phyloP scores from a whole-genome alignment of 2,329 filamentous ascomycete species.

The Trichoderma atroviride region DNA sequence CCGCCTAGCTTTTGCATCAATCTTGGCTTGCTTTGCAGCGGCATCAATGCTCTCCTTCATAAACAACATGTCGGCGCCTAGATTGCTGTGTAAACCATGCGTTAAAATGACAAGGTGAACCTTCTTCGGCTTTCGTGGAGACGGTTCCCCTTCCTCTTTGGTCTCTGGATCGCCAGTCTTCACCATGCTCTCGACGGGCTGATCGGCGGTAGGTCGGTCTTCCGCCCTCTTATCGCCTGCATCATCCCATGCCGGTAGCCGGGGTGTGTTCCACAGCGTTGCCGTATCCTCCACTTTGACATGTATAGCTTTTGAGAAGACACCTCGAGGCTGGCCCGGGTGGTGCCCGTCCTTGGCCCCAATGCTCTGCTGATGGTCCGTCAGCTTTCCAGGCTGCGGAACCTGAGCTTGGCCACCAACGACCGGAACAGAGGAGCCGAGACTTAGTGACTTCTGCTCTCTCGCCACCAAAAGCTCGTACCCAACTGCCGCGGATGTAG shows the following conservation, averaged over 20 bases:
- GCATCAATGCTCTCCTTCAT: slow-evolving; percentile 96
- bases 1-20: slow-evolving; percentile 66
- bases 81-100: slow-evolving; percentile 92
- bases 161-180: slow-evolving; percentile 40
- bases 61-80: slow-evolving; percentile 94
- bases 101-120: slow-evolving; percentile 91
- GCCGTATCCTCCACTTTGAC: slow-evolving; percentile 86
- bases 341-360: slow-evolving; percentile 61
- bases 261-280: slow-evolving; percentile 89
- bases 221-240: slow-evolving; percentile 38
- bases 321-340: slow-evolving; percentile 67
- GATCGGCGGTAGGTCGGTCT: slow-evolving; percentile 34
- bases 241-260: slow-evolving; percentile 68
- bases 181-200: slow-evolving; percentile 40
- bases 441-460: slow-evolving; percentile 78
- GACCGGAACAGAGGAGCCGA: slow-evolving; percentile 56
- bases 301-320: slow-evolving; percentile 80
- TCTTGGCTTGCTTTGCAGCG: slow-evolving; percentile 71
- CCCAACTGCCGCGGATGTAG: slow-evolving; percentile 79
- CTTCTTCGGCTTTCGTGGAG: slow-evolving; percentile 65
- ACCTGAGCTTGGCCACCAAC: slow-evolving; percentile 50
- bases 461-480: slow-evolving; percentile 86
- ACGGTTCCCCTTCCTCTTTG: slow-evolving; percentile 32
- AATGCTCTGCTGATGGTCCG: slow-evolving; percentile 71
- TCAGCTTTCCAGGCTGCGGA: slow-evolving; percentile 70